Evolutionary conservation across 768 basidiomycete genomes (phyloP).

Genomic region (Tylopilus sp.): DNA sequence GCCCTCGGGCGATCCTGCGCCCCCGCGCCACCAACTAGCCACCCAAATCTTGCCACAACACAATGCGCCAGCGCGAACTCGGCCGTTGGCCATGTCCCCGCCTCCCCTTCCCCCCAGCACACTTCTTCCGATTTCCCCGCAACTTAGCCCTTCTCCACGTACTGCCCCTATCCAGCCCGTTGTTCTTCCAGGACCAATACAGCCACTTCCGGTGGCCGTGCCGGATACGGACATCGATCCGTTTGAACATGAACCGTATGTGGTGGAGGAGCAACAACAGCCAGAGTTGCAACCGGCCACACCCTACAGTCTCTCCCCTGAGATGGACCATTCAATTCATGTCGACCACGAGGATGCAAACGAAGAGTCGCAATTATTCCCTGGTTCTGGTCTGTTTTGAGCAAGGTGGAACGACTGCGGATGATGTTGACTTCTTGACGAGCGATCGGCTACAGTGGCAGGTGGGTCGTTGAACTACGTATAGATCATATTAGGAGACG

Average conservation of each 20-base stretch:
- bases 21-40: slow-evolving; percentile 15
- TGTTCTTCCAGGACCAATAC: slow-evolving; percentile 13
- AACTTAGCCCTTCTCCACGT: neutral
- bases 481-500: slow-evolving; percentile 13
- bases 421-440: neutral
- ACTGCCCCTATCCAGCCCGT: slow-evolving; percentile 5
- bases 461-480: neutral
- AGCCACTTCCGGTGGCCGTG: slow-evolving; percentile 14
- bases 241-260: slow-evolving; percentile 30
- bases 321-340: slow-evolving; percentile 3
- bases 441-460: neutral
- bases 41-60: slow-evolving; percentile 10
- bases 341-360: slow-evolving; percentile 21
- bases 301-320: slow-evolving; percentile 29
- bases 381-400: slow-evolving; percentile 42
- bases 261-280: slow-evolving; percentile 15
- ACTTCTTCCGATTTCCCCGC: slow-evolving; percentile 10
- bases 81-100: slow-evolving; percentile 5
- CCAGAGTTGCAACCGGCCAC: slow-evolving; percentile 16
- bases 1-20: slow-evolving; percentile 5
- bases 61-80: slow-evolving; percentile 6
- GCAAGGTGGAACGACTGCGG: neutral
- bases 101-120: slow-evolving; percentile 10
- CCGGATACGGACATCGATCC: slow-evolving; percentile 33
- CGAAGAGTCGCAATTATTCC: slow-evolving; percentile 39